Conservation (phyloP, 768 basidiomycete species). For the Leccinum variicolor region DNA sequence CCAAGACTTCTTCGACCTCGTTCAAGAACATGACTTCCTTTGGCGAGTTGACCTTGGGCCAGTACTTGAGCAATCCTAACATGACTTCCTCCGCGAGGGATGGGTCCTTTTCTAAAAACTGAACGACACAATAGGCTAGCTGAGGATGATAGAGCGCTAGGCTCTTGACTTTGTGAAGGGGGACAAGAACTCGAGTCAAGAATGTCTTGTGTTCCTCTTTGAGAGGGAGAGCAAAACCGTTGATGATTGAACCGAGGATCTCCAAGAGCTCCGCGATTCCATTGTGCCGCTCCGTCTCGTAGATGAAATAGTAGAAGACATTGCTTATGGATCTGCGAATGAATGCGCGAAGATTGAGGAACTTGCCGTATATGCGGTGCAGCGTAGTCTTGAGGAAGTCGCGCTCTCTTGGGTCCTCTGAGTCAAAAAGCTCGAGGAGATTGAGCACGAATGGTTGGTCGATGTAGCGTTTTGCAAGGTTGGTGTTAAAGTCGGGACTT, state of each 20-base stretch:
- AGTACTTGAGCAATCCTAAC: slow-evolving; percentile 91
- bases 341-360: slow-evolving; percentile 96
- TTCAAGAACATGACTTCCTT: slow-evolving; percentile 99
- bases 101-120: slow-evolving; percentile 97
- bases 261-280: slow-evolving; percentile 98
- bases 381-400: slow-evolving; percentile 99
- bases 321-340: slow-evolving; percentile 99
- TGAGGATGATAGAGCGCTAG: slow-evolving; percentile 99
- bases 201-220: slow-evolving; percentile 99
- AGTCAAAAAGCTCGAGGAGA: slow-evolving; percentile 96
- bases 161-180: slow-evolving; percentile 96
- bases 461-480: slow-evolving; percentile 95
- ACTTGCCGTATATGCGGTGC: slow-evolving; percentile 99
- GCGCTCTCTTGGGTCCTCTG: slow-evolving; percentile 97
- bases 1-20: slow-evolving; percentile 97
- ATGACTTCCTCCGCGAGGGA: slow-evolving; percentile 92
- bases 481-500: slow-evolving; percentile 96
- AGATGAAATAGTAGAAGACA: slow-evolving; percentile 98
- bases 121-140: slow-evolving; percentile 97
- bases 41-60: slow-evolving; percentile 99
- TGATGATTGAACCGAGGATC: slow-evolving; percentile 98
- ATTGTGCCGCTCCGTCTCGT: slow-evolving; percentile 98
- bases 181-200: slow-evolving; percentile 89
- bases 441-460: slow-evolving; percentile 95
- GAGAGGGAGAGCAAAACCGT: slow-evolving; percentile 95